Evolutionary conservation across 805 yeast genomes (phyloP), one percentile per base, ranked within the genome.

Genomic region (Helenozyma baotianmanensis): DNA sequence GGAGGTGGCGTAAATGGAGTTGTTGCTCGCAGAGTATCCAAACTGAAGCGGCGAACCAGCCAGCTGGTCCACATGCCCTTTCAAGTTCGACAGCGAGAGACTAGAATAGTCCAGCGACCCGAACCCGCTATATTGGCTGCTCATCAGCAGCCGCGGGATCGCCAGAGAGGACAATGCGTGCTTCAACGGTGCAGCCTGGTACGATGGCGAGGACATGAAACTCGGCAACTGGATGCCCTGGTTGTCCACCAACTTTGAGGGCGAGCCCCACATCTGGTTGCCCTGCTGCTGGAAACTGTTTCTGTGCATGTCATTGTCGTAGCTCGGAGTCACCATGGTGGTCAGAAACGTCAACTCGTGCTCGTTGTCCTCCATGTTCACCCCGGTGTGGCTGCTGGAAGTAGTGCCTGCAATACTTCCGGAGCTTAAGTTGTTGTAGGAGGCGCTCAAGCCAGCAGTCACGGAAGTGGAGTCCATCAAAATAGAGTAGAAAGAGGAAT

Each of bases 201-300:
- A 14, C 10, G 16, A 6, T n/a, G n/a, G n/a, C 10, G 25, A 23
- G 24, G 29, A 29, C 40, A 45, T 45, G 27, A 45, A 45, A 29
- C 47, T 40, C 12, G 49, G 47, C 33, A 45, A 45, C 29, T 40
- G 49, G 5, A 43, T 34, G 7, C 38, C 42, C 15, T 42, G 47
- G 22, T 25, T 32, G 23, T 36, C 40, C 19, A 6, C 7, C 19
- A 8, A 17, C 19, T 6, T 6, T n/a, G n/a, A n/a, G 7, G 8
- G 19, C 19, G 19, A 17, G 19, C 19, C 19, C 19, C 19, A 17
- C 19, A 17, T 17, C 19, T 17, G 19, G 17, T 33, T 35, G 25
- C 24, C 27, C 27, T 27, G 33, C 14, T 29, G 35, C 18, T 35
- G 35, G 14, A 35, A 35, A 6, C 39, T 22, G 27, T 38, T 38